These are phyloP conservation scores for Chlorella sp. DNA, from an alignment of 139 green algal genomes.

Conservation along the genomic window DNA sequence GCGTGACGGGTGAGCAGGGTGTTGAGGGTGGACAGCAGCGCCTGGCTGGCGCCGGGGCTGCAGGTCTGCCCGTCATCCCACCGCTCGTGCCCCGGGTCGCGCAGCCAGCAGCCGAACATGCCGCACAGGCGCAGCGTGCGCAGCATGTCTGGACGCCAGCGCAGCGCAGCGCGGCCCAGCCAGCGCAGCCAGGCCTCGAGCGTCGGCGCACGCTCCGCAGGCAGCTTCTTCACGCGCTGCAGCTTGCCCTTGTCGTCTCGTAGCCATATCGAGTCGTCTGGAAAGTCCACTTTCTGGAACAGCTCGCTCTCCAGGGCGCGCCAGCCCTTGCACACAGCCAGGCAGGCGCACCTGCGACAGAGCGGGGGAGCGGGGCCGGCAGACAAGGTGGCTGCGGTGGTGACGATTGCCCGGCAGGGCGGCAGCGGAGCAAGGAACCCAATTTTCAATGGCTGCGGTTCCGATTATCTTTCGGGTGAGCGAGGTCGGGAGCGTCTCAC, in stretches of 20 bases:
- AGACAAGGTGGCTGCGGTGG: no score
- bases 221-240: neutral
- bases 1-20: neutral
- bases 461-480: no score
- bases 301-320: neutral
- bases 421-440: no score
- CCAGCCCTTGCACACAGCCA: conserved; percentile 2
- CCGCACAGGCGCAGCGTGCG: neutral
- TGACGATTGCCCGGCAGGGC: no score
- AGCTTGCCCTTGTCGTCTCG: neutral
- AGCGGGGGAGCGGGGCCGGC: no score
- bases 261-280: neutral
- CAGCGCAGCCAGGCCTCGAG: neutral
- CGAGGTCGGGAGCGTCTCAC: no score
- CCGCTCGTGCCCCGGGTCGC: neutral
- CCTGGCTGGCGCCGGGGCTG: neutral
- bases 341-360: neutral
- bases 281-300: neutral
- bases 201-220: neutral
- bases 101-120: neutral
- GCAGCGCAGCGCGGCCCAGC: neutral
- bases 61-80: neutral
- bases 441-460: no score
- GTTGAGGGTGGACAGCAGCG: neutral
- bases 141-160: neutral